Conservation (phyloP, 768 basidiomycete genomes). For the Russula brevipes region DNA sequence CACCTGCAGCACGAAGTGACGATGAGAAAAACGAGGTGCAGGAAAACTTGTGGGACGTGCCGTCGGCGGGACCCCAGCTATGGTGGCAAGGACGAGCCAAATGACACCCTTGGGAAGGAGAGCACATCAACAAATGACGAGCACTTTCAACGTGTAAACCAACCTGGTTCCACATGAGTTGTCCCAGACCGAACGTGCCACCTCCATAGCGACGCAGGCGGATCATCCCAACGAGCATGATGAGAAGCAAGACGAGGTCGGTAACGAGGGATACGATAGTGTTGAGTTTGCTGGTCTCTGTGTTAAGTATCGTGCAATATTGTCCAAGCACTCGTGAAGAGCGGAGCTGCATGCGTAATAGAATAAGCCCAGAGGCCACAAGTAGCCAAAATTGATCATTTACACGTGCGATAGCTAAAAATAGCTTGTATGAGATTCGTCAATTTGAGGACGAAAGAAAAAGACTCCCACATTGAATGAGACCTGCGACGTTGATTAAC, state of each 20-base stretch:
- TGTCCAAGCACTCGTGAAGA: not conserved
- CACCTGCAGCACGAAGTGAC: not conserved
- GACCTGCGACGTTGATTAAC: not conserved
- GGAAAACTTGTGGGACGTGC: not conserved
- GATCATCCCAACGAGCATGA: not conserved
- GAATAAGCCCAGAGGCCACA: not conserved
- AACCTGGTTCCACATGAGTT: conserved; percentile 12
- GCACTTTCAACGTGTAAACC: no score
- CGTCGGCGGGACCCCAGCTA: not conserved
- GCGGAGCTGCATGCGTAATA: not conserved
- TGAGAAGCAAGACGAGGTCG: not conserved
- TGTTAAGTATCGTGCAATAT: not conserved
- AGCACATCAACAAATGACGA: not conserved
- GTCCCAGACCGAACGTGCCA: not conserved
- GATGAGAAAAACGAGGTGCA: not conserved
- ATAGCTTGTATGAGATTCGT: not conserved
- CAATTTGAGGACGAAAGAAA: not conserved
- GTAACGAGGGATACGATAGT: not conserved
- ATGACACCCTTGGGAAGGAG: not conserved
- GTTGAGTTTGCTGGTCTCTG: not conserved
- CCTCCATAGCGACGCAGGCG: no score
- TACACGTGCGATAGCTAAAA: not conserved
- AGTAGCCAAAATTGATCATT: no score
- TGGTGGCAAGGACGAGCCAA: not conserved
- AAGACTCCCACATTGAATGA: not conserved